phyloP scores from a whole-genome alignment of 306 rosid genomes.

The Heteromeles arbutifolia region DNA sequence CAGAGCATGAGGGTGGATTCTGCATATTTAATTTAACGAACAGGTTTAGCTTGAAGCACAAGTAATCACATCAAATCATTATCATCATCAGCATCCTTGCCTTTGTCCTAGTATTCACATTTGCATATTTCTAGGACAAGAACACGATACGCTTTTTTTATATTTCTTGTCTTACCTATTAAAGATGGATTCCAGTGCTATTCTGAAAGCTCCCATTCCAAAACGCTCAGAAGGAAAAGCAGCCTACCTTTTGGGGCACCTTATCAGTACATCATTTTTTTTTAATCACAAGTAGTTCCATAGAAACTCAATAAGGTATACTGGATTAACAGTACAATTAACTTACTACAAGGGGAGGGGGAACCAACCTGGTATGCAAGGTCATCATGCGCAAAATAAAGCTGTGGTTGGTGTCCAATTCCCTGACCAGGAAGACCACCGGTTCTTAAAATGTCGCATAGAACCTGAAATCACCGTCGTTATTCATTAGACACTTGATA shows the following conservation, averaged over 20 bases:
- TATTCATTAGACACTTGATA: constrained; percentile 7
- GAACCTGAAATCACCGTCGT: constrained; percentile 43
- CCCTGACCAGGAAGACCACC: constrained; percentile 91
- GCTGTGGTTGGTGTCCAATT: constrained; percentile 55
- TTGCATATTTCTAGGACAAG: neutral
- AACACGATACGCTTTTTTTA: neutral
- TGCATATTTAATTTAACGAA: constrained; percentile 26
- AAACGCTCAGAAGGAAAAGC: constrained; percentile 90
- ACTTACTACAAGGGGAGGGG: constrained; percentile 1
- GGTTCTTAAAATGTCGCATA: constrained; percentile 77
- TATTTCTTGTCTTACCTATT: constrained; percentile 45
- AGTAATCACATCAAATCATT: neutral
- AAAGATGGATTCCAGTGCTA: constrained; percentile 84
- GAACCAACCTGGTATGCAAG: constrained; percentile 80
- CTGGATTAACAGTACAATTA: constrained; percentile 6
- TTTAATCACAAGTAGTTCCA: constrained; percentile 9
- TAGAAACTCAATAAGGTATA: constrained; percentile 6
- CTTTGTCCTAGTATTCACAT: neutral
- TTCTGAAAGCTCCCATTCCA: constrained; percentile 97
- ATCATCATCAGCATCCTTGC: neutral
- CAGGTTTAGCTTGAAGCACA: neutral
- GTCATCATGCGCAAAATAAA: constrained; percentile 85
- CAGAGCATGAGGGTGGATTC: constrained; percentile 52
- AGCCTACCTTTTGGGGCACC: constrained; percentile 58
- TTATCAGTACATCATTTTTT: constrained; percentile 34